Base-by-base conservation (phyloP, 345 rosid species). In the Brassica cretica region DNA sequence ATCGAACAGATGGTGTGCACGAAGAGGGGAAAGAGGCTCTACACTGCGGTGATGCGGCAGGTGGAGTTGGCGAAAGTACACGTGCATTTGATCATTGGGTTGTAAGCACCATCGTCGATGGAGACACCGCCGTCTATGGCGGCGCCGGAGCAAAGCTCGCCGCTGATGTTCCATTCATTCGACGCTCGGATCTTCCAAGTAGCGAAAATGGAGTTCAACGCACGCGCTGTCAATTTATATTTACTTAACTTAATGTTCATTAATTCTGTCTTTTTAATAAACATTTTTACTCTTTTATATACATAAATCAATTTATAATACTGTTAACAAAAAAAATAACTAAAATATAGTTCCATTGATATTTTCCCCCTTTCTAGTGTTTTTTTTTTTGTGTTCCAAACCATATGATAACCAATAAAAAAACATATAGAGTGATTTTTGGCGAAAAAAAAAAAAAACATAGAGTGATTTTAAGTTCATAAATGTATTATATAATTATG, bases 131-230 rank as follows among this genome's bases (percentile, higher is more conserved):
- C 21, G 21, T 77, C 61, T 6, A 81, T 59, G 60, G 94, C 92
- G 3, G 67, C 72, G 66, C 88, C 93, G 44, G 80, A 83, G 84
- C 93, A 89, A 29, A 82, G 86, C 41, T 89, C 84, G 46, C 93
- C 90, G 32, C 82, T 85, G 19, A 27, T 80, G 80, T 88, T 90
- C 92, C 94, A 88, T 25, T 25, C 46, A 0, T 30, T 65, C 14
- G 76, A 10, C 3, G 68, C 76, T 2, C 0, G 5, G 2, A 65
- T 64, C 63, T 15, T 58, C 83, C 83, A 80, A 9, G 79, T 61
- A 1, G 63, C 41, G 56, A 80, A 80, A 25, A 80, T 80, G 5
- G 83, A n/a, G 55, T 75, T 80, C 58, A 80, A 32, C 11, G 63
- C 79, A 9, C 73, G 72, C 3, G 79, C 83, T 75, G 79, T 62